Conservation (phyloP, 371 early-diverging fungal genomes). For the Umbelopsis sp. region DNA sequence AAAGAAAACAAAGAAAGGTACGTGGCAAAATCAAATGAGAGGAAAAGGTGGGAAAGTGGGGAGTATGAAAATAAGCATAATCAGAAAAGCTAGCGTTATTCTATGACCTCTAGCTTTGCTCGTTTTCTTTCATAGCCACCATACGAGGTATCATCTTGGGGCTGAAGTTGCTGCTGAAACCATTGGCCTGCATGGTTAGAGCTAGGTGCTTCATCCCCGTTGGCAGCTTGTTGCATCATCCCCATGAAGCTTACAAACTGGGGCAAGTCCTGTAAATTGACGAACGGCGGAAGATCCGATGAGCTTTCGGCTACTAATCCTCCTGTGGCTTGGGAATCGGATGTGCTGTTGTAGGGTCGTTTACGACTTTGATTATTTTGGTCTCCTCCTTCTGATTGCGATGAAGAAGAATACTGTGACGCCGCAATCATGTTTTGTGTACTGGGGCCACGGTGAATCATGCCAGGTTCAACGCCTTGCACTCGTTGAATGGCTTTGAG, state of each 20-base stretch:
- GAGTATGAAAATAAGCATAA: background rate
- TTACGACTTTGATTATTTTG: background rate
- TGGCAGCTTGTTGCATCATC: slow-evolving; percentile 9
- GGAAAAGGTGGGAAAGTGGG: background rate
- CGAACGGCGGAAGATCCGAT: background rate
- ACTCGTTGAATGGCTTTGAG: slow-evolving; percentile 41
- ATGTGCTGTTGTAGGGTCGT: background rate
- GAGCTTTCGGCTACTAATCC: background rate
- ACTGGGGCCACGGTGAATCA: slow-evolving; percentile 18
- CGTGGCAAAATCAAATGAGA: background rate
- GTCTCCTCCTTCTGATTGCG: background rate
- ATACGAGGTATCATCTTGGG: background rate
- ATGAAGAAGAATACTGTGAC: background rate
- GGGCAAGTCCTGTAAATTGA: slow-evolving; percentile 6
- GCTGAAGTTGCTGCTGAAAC: slow-evolving; percentile 3
- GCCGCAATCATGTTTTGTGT: background rate
- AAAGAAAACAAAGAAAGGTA: background rate
- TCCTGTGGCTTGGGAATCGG: background rate
- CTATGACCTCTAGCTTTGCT: slow-evolving; percentile 9
- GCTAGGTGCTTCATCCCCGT: slow-evolving; percentile 3
- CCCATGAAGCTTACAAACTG: slow-evolving; percentile 17
- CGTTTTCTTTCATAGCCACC: background rate
- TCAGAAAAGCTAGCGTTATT: background rate
- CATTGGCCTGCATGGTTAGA: slow-evolving; percentile 14
- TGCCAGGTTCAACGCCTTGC: slow-evolving; percentile 23